These are phyloP conservation scores for Schwanniomyces pseudopolymorphus DNA, from an alignment of 805 yeast species.

Conservation along the genomic window DNA sequence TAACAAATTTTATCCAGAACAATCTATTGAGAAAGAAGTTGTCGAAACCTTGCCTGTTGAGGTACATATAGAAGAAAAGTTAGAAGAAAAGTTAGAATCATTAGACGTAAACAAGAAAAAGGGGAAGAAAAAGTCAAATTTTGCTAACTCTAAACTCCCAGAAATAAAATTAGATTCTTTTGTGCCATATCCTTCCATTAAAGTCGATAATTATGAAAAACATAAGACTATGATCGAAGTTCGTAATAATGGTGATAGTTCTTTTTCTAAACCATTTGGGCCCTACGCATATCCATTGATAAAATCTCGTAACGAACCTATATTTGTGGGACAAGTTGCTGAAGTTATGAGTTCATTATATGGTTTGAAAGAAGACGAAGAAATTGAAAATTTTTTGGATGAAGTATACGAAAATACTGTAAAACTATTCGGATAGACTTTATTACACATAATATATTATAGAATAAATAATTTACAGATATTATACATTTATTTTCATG, in stretches of 20 bases:
- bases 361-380: constrained; percentile 24
- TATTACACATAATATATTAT: neutral
- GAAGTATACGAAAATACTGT: constrained; percentile 34
- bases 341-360: constrained; percentile 37
- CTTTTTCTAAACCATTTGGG: constrained; percentile 16
- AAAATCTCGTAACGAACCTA: constrained; percentile 91
- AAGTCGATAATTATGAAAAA: constrained; percentile 58
- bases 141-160: constrained; percentile 13
- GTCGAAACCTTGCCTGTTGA: neutral
- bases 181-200: constrained; percentile 62
- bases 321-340: constrained; percentile 78
- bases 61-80: neutral
- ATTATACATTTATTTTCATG: neutral
- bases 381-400: constrained; percentile 34
- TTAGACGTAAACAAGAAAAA: neutral
- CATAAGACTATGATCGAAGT: constrained; percentile 18
- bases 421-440: constrained; percentile 21
- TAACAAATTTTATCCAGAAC: constrained; percentile 52
- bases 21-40: neutral
- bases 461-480: neutral
- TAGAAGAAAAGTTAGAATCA: constrained; percentile 7
- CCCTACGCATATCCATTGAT: constrained; percentile 50
- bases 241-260: constrained; percentile 7
- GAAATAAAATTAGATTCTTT: constrained; percentile 43
- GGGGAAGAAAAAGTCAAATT: constrained; percentile 15